Conservation (phyloP, 129 eudicot genomes). For the Deinandra increscens region DNA sequence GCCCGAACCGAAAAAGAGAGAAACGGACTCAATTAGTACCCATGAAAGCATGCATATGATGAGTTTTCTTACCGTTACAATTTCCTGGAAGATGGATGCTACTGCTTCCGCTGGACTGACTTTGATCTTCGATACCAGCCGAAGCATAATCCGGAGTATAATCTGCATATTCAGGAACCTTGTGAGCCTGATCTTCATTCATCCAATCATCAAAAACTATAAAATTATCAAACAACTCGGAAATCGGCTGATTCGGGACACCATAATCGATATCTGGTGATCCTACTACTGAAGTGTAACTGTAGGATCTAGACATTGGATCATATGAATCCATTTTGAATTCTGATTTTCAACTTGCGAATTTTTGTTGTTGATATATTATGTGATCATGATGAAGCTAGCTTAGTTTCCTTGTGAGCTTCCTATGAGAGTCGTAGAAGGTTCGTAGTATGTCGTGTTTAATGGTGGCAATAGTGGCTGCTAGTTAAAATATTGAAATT, state of each 20-base stretch:
- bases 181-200: constrained; percentile 33
- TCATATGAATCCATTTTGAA: constrained; percentile 28
- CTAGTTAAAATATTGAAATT: not conserved
- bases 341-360: constrained; percentile 5
- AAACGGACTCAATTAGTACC: no score
- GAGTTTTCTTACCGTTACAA: constrained; percentile 40
- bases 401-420: constrained; percentile 45
- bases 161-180: constrained; percentile 37
- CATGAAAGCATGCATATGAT: no score
- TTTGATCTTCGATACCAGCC: constrained; percentile 24
- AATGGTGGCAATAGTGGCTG: constrained; percentile 45
- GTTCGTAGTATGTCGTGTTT: constrained; percentile 49
- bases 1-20: no score
- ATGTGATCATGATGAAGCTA: not conserved
- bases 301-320: constrained; percentile 26
- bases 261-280: constrained; percentile 40
- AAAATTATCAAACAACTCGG: constrained; percentile 45
- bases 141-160: constrained; percentile 32
- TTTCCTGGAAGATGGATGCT: constrained; percentile 41
- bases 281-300: constrained; percentile 33
- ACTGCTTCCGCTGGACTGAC: constrained; percentile 28
- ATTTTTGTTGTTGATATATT: constrained; percentile 27
- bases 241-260: constrained; percentile 31
- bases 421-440: constrained; percentile 49
- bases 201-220: constrained; percentile 49